Conservation (phyloP, 768 basidiomycete species). For the Lepiota subincarnata region DNA sequence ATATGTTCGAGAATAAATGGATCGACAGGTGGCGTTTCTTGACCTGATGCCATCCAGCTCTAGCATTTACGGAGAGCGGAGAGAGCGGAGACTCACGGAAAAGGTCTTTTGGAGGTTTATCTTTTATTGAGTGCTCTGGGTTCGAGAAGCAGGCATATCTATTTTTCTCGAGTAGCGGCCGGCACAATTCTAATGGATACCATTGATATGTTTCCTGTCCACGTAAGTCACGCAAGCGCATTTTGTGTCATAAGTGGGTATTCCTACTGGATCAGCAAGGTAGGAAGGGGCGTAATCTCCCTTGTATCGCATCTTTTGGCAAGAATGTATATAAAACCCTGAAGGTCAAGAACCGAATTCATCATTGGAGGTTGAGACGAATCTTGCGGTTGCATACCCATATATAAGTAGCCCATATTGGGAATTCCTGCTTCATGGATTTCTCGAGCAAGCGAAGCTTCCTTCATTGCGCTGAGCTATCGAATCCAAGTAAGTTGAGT, state of each 20-base stretch:
- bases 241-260: neutral
- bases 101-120: slow-evolving; percentile 21
- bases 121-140: slow-evolving; percentile 49
- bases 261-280: slow-evolving; percentile 75
- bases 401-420: slow-evolving; percentile 69
- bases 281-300: slow-evolving; percentile 89
- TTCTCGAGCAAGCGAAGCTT: slow-evolving; percentile 70
- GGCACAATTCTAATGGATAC: slow-evolving; percentile 62
- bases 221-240: neutral
- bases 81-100: slow-evolving; percentile 7
- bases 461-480: slow-evolving; percentile 82
- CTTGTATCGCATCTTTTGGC: slow-evolving; percentile 95
- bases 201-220: slow-evolving; percentile 73
- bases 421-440: slow-evolving; percentile 66
- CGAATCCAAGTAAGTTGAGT: neutral
- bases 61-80: neutral
- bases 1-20: slow-evolving; percentile 4
- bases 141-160: slow-evolving; percentile 69
- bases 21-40: neutral
- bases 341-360: neutral
- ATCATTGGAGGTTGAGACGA: neutral
- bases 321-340: slow-evolving; percentile 94
- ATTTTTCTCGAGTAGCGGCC: slow-evolving; percentile 56
- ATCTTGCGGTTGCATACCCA: slow-evolving; percentile 54
- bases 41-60: neutral